Percentiles rank a stretch among this genome's conserved stretches.
Conservation (phyloP, 2,329 filamentous ascomycete genomes). For the Claviceps purpurea region DNA sequence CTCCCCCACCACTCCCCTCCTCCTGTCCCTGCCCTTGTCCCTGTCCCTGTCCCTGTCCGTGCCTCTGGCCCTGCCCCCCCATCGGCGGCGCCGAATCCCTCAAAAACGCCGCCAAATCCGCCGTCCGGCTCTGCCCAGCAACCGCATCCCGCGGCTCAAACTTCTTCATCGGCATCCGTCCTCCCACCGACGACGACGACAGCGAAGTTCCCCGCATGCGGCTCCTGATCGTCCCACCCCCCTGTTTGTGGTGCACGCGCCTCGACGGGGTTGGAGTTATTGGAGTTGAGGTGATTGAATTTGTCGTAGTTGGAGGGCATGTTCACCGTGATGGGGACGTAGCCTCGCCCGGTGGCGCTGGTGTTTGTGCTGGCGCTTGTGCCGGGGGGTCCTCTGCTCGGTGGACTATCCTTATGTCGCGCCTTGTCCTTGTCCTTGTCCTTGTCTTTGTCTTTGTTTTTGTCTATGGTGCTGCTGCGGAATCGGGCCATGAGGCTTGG, state of each 20-base stretch:
- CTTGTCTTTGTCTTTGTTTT: not conserved
- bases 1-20: conserved; percentile 17
- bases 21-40: conserved; percentile 18
- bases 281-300: conserved; percentile 16
- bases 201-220: conserved; percentile 12
- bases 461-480: conserved; percentile 14
- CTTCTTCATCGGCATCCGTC: conserved; percentile 40
- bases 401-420: conserved; percentile 9
- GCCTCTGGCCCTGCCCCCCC: conserved; percentile 13
- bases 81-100: conserved; percentile 51
- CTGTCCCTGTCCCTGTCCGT: conserved; percentile 18
- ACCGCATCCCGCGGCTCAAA: conserved; percentile 43
- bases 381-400: conserved; percentile 10
- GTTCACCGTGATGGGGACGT: conserved; percentile 40
- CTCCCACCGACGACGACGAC: conserved; percentile 14
- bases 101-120: conserved; percentile 61
- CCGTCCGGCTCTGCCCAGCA: conserved; percentile 39
- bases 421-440: conserved; percentile 2
- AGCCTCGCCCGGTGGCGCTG: conserved; percentile 17
- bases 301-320: conserved; percentile 32
- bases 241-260: no score
- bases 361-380: conserved; percentile 10
- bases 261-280: conserved; percentile 3
- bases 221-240: not conserved
- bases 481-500: conserved; percentile 50